Conservation (phyloP, 2,329 filamentous ascomycete genomes). For the Ophiostoma montium region DNA sequence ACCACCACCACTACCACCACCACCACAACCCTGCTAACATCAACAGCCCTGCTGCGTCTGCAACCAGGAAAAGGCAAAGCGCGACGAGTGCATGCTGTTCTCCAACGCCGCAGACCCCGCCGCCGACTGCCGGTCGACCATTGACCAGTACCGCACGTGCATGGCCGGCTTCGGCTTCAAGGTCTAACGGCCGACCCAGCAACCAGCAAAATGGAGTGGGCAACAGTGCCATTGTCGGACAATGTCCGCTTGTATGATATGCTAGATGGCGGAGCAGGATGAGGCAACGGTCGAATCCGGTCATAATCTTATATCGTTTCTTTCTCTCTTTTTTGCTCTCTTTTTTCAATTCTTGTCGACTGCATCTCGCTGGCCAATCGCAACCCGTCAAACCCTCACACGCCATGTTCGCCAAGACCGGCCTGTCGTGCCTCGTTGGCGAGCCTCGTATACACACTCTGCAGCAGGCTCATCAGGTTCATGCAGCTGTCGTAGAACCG, state of each 20-base stretch:
- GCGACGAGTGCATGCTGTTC: constrained; percentile 99
- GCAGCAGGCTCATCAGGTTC: constrained; percentile 12
- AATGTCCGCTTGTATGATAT: constrained; percentile 6
- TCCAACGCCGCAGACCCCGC: constrained; percentile 71
- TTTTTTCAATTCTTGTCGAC: background rate
- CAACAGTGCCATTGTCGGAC: background rate
- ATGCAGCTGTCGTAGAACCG: constrained; percentile 13
- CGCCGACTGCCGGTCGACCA: constrained; percentile 66
- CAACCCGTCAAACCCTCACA: background rate
- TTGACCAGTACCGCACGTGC: constrained; percentile 77
- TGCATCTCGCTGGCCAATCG: too few species aligned
- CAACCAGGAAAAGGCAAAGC: constrained; percentile 81
- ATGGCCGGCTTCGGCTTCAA: constrained; percentile 92
- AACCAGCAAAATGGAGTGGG: background rate
- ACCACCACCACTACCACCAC: background rate
- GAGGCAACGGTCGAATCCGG: background rate
- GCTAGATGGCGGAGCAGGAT: background rate
- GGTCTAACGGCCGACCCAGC: constrained; percentile 25
- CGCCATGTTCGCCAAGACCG: background rate
- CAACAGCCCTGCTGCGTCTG: constrained; percentile 89
- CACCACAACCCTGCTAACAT: background rate
- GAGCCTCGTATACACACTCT: constrained; percentile 13
- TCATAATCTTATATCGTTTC: background rate
- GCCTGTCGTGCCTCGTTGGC: constrained; percentile 12
- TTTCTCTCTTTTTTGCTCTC: background rate